Percentiles rank a stretch among this genome's conserved stretches.
Evolutionary conservation across 768 basidiomycete genomes (phyloP).

Genomic region (Pleurotus giganteus): DNA sequence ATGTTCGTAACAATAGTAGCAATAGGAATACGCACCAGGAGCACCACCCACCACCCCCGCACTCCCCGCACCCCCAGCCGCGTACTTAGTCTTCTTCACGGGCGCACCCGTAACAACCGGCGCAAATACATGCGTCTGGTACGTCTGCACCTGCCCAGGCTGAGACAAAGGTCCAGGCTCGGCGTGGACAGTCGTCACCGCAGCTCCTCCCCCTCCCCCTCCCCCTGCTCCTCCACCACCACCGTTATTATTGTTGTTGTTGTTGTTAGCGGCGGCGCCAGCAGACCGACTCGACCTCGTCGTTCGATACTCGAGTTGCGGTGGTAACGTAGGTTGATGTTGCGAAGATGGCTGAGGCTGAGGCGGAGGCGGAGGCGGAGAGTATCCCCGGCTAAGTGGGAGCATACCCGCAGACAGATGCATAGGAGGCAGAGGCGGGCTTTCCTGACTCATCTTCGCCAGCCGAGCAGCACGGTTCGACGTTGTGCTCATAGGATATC

Average conservation of each 20-base stretch:
- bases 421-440: too few species aligned
- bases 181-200: constrained; percentile 12
- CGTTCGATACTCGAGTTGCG: background rate
- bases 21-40: too few species aligned
- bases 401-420: too few species aligned
- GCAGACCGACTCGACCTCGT: background rate
- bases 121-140: constrained; percentile 71
- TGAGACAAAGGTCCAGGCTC: constrained; percentile 20
- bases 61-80: constrained; percentile 22
- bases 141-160: constrained; percentile 33
- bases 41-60: too few species aligned
- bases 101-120: constrained; percentile 74
- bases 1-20: too few species aligned
- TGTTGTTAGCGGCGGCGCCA: constrained; percentile 20
- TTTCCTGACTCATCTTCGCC: too few species aligned
- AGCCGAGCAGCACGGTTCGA: too few species aligned
- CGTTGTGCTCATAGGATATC: too few species aligned
- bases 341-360: background rate
- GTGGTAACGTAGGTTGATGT: background rate
- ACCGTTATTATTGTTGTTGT: constrained; percentile 4
- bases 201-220: too few species aligned
- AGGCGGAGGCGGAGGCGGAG: background rate
- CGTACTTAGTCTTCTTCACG: constrained; percentile 59
- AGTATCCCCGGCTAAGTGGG: background rate
- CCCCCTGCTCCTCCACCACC: too few species aligned